Percentiles rank a stretch among this genome's conserved stretches.
Conservation (phyloP, 2,329 filamentous ascomycete species). For the Ceratocystis colombiana region DNA sequence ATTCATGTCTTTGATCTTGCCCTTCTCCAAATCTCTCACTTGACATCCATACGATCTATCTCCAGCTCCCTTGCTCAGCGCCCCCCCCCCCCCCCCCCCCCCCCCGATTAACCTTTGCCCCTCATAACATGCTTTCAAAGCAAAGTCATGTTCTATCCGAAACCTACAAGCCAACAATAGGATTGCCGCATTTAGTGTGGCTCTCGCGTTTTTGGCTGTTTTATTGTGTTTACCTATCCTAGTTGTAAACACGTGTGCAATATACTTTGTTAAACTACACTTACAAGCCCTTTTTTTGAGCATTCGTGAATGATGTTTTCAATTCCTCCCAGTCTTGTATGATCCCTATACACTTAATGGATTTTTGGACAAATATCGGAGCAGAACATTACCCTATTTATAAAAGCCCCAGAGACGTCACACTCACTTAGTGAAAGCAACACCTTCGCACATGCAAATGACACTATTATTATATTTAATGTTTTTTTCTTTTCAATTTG, state of each 20-base stretch:
- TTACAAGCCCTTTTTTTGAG: not conserved
- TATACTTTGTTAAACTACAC: conserved; percentile 20
- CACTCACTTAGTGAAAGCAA: not conserved
- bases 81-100: not conserved
- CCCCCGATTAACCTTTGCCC: not conserved
- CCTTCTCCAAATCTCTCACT: not conserved
- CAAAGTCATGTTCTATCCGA: not conserved
- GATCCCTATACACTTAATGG: not conserved
- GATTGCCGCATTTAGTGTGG: not conserved
- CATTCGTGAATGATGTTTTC: not conserved
- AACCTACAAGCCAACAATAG: not conserved
- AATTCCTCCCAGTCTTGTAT: too few species aligned
- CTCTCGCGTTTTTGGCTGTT: conserved; percentile 33
- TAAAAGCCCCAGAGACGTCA: not conserved
- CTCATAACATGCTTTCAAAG: not conserved
- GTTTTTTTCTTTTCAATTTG: conserved; percentile 8
- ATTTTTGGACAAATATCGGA: not conserved
- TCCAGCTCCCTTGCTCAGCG: not conserved
- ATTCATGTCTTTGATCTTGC: not conserved
- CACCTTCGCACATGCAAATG: not conserved
- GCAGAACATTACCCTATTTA: not conserved
- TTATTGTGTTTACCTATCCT: conserved; percentile 41
- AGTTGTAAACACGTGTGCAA: conserved; percentile 40
- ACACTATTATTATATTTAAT: not conserved
- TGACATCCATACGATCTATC: not conserved